Percentiles rank a stretch among this genome's conserved stretches.
Evolutionary conservation across 495 filamentous ascomycete species (phyloP).

Genomic region (Friedmanniomyces simplex): DNA sequence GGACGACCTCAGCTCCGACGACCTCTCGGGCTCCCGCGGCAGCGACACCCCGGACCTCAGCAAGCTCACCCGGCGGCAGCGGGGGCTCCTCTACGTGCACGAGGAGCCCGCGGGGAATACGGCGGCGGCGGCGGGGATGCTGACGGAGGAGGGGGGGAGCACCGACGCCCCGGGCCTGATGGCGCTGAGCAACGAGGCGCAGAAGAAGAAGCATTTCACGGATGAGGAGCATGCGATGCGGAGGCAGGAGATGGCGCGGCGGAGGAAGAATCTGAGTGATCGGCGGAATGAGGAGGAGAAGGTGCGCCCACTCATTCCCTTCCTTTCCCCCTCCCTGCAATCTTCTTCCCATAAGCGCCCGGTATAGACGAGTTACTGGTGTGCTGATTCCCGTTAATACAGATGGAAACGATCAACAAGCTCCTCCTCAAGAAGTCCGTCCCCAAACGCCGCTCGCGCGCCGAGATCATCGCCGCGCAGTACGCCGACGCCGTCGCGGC

Average conservation of each 20-base stretch:
- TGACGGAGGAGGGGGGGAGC: constrained; percentile 69
- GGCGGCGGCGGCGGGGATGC: no score
- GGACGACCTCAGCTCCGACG: constrained; percentile 40
- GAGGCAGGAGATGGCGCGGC: constrained; percentile 88
- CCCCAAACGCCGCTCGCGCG: constrained; percentile 62
- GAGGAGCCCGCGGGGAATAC: constrained; percentile 51
- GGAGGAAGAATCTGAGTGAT: constrained; percentile 91
- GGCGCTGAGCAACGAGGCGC: constrained; percentile 86
- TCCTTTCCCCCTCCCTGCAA: background rate
- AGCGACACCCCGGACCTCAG: constrained; percentile 66
- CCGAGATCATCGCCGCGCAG: constrained; percentile 37
- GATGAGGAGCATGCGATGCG: constrained; percentile 94
- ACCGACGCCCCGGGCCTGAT: constrained; percentile 49
- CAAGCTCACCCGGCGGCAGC: constrained; percentile 81
- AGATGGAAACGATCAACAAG: constrained; percentile 99
- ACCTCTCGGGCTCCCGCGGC: constrained; percentile 56
- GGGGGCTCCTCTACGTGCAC: constrained; percentile 57
- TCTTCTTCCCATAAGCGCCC: no score
- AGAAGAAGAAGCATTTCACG: constrained; percentile 84
- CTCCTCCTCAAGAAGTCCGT: constrained; percentile 91
- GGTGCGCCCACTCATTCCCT: constrained; percentile 37
- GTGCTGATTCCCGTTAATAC: background rate
- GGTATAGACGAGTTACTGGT: no score
- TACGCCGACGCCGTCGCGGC: constrained; percentile 42
- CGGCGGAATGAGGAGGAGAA: constrained; percentile 99